Conservation (phyloP, 257 asterid species). For the Primulina tabacum region DNA sequence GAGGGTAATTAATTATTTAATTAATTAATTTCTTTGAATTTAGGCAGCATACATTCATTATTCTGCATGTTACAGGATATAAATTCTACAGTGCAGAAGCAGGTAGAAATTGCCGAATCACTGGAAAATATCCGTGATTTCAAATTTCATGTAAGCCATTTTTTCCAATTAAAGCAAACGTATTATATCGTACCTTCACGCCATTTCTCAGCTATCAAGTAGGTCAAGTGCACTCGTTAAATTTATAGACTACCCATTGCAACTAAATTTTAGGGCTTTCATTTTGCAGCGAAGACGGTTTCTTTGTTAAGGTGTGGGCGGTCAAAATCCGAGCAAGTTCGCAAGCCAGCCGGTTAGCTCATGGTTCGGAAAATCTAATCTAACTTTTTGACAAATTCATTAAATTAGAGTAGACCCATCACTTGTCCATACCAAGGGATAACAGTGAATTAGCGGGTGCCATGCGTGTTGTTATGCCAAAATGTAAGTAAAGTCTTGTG, state of each 20-base stretch:
- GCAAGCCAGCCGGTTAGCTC: neutral
- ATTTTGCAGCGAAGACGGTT: conserved; percentile 16
- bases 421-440: neutral
- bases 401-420: neutral
- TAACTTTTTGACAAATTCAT: neutral
- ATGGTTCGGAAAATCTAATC: neutral
- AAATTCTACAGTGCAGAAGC: conserved; percentile 70
- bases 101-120: conserved; percentile 63
- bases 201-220: neutral
- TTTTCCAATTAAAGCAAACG: neutral
- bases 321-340: neutral
- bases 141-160: conserved; percentile 37
- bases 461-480: neutral
- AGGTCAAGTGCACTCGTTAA: neutral
- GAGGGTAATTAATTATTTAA: conserved; percentile 44
- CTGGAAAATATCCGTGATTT: conserved; percentile 66
- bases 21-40: conserved; percentile 2
- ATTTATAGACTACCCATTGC: neutral
- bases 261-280: neutral
- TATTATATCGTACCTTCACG: neutral
- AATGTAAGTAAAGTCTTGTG: neutral
- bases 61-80: conserved; percentile 49
- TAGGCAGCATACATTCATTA: conserved; percentile 14
- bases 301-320: conserved; percentile 9
- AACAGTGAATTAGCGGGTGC: neutral